phyloP scores from a whole-genome alignment of 345 rosid genomes.

The Linum tenue region DNA sequence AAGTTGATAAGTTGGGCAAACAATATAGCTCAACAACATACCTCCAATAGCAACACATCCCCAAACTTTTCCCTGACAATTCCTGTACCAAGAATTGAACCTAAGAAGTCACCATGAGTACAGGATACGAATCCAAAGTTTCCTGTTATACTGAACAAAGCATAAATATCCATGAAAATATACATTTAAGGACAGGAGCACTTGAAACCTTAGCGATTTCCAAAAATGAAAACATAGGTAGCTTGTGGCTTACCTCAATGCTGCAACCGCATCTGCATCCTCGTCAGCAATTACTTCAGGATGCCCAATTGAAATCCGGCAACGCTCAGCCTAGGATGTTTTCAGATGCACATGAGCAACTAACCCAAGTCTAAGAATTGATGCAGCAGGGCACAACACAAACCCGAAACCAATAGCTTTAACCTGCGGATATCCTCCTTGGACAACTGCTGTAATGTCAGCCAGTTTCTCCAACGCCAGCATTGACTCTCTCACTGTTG shows the following conservation, averaged over 20 bases:
- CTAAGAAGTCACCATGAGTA: slow-evolving; percentile 93
- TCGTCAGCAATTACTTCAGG: slow-evolving; percentile 24
- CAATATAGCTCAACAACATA: slow-evolving; percentile 18
- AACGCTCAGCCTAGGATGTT: slow-evolving; percentile 59
- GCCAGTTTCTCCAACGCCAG: slow-evolving; percentile 48
- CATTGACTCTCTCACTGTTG: slow-evolving; percentile 59
- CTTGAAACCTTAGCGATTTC: too few relatives aligned
- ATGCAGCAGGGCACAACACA: neutral
- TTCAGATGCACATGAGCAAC: slow-evolving; percentile 8
- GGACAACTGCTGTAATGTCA: slow-evolving; percentile 56
- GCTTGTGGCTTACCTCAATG: slow-evolving; percentile 43
- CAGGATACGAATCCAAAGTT: slow-evolving; percentile 67
- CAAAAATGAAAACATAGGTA: neutral
- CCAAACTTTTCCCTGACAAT: slow-evolving; percentile 81
- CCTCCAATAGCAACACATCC: slow-evolving; percentile 75
- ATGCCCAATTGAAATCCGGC: too few relatives aligned
- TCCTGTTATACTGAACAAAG: slow-evolving; percentile 57
- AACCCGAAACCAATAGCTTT: slow-evolving; percentile 8
- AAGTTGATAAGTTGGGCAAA: neutral
- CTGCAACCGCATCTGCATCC: slow-evolving; percentile 60
- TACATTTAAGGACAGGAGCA: neutral
- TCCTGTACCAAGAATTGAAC: slow-evolving; percentile 87
- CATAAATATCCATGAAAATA: slow-evolving; percentile 9
- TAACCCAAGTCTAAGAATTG: neutral
- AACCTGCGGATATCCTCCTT: slow-evolving; percentile 96